Evolutionary conservation across 176 grass and related monocot genomes (phyloP).

Genomic region (Poa pratensis): DNA sequence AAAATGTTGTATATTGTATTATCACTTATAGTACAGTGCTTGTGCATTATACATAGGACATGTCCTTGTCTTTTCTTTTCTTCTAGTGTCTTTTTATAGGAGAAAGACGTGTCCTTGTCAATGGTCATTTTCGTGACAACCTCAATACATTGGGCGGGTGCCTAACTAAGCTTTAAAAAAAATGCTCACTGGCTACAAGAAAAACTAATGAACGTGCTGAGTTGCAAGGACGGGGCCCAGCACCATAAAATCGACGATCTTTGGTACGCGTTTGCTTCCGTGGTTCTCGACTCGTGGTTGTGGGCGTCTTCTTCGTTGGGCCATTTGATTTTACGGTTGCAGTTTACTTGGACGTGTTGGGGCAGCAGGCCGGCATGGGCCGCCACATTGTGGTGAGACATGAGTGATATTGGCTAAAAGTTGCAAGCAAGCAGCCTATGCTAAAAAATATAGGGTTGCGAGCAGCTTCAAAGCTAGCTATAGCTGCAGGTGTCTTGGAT

Average conservation of each 20-base stretch:
- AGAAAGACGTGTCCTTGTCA: constrained; percentile 5
- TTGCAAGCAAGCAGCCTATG: neutral
- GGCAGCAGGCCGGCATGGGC: constrained; percentile 32
- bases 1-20: neutral
- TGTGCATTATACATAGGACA: constrained; percentile 5
- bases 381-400: neutral
- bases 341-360: neutral
- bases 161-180: neutral
- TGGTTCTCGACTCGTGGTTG: neutral
- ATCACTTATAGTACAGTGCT: neutral
- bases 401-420: neutral
- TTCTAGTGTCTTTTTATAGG: neutral
- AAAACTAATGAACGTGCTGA: neutral
- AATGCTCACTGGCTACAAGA: neutral
- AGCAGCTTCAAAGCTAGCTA: no score
- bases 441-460: neutral
- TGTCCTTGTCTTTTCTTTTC: neutral
- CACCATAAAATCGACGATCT: neutral
- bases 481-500: no score
- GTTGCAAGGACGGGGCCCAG: neutral
- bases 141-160: neutral
- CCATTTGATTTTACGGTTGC: neutral
- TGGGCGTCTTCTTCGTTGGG: neutral
- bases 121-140: constrained; percentile 35
- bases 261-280: neutral